A percentile compares a stretch with the other conserved stretches of the same genome.
Conservation (phyloP, 495 filamentous ascomycete genomes). For the Durotheca rogersii region DNA sequence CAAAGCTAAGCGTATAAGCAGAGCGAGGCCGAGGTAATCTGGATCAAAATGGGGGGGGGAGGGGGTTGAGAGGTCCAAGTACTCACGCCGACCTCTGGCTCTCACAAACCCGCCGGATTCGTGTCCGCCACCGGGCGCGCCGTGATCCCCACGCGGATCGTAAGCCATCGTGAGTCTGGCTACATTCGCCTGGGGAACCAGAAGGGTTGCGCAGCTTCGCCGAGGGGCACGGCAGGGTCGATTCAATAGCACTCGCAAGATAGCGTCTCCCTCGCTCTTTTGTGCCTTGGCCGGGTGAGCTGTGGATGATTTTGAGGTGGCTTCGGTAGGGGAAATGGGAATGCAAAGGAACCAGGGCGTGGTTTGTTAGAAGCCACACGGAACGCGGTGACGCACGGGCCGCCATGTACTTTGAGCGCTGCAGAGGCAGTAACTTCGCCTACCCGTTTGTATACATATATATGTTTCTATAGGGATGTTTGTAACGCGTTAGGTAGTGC, state of each 20-base stretch:
- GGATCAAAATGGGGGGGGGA: neutral
- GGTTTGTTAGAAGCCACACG: neutral
- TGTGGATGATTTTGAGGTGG: slow-evolving; percentile 11
- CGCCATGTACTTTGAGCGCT: too few species aligned
- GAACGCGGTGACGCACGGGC: neutral
- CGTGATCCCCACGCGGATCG: slow-evolving; percentile 45
- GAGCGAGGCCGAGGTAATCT: neutral
- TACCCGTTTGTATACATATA: too few species aligned
- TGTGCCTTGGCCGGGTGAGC: slow-evolving; percentile 5
- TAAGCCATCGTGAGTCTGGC: slow-evolving; percentile 42
- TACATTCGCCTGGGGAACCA: slow-evolving; percentile 7
- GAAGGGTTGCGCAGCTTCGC: neutral
- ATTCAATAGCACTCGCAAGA: neutral
- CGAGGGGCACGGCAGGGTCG: neutral
- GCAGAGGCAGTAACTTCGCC: too few species aligned
- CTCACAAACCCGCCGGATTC: slow-evolving; percentile 41
- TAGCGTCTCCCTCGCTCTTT: too few species aligned
- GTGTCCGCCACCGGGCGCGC: slow-evolving; percentile 38
- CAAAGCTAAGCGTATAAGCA: neutral
- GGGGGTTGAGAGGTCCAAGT: neutral
- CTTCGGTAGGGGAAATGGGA: slow-evolving; percentile 11
- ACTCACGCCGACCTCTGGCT: slow-evolving; percentile 49
- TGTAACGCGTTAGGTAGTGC: too few species aligned
- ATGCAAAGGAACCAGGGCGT: slow-evolving; percentile 4
- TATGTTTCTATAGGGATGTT: too few species aligned